Evolutionary conservation across 2,329 filamentous ascomycete genomes (phyloP).

Genomic region (Didymella keratinophila): DNA sequence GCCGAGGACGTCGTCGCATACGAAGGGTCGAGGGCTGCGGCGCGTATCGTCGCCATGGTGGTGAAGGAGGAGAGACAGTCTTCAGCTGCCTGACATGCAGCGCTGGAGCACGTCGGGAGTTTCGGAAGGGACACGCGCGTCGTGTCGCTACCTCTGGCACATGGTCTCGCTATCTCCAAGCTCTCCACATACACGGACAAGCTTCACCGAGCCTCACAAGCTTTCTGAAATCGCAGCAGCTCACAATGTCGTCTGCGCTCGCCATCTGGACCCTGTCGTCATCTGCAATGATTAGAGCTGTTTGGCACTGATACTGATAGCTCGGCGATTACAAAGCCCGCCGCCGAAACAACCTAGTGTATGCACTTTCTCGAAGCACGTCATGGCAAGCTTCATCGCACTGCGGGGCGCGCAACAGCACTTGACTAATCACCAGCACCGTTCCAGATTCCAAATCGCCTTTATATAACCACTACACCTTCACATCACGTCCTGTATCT

Average conservation of each 20-base stretch:
- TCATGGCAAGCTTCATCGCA: constrained; percentile 35
- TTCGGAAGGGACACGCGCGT: constrained; percentile 16
- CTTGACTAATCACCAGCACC: constrained; percentile 24
- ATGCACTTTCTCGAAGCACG: constrained; percentile 34
- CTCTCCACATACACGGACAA: not conserved
- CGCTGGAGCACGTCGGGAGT: constrained; percentile 20
- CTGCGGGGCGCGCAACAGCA: constrained; percentile 43
- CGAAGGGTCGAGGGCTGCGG: constrained; percentile 27
- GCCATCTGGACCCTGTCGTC: constrained; percentile 15
- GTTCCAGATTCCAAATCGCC: constrained; percentile 32
- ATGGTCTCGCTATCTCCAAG: not conserved
- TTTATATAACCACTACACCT: constrained; percentile 8
- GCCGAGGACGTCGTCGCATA: constrained; percentile 63
- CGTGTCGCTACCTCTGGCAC: constrained; percentile 6
- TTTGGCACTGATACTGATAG: constrained; percentile 2
- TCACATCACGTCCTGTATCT: not conserved
- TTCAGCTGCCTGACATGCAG: constrained; percentile 21
- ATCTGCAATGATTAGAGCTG: constrained; percentile 14
- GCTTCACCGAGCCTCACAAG: not conserved
- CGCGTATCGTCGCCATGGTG: constrained; percentile 14
- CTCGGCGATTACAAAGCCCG: constrained; percentile 26
- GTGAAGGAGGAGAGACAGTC: constrained; percentile 8
- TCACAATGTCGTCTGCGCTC: constrained; percentile 2
- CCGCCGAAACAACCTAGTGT: constrained; percentile 24
- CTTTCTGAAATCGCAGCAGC: not conserved